Evolutionary conservation across 2,329 filamentous ascomycete genomes (phyloP).

Genomic region (Tympanopsis confertula): DNA sequence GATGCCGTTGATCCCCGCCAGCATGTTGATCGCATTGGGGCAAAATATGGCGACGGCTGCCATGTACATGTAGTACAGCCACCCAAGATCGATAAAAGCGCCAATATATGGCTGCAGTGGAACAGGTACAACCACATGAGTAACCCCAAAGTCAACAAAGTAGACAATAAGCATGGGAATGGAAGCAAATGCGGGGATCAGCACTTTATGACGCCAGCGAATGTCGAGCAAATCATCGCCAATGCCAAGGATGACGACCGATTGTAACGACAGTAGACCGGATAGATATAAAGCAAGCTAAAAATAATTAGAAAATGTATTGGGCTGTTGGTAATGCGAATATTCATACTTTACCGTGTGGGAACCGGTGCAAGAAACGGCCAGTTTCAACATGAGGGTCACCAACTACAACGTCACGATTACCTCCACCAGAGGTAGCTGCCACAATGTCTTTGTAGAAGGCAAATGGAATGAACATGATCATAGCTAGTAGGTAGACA

Average conservation of each 20-base stretch:
- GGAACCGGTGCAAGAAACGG: slow-evolving; percentile 49
- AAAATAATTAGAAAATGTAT: slow-evolving; percentile 3
- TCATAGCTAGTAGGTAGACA: slow-evolving; percentile 52
- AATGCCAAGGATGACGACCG: slow-evolving; percentile 80
- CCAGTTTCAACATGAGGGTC: slow-evolving; percentile 45
- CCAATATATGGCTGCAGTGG: slow-evolving; percentile 77
- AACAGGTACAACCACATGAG: slow-evolving; percentile 81
- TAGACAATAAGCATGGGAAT: slow-evolving; percentile 93
- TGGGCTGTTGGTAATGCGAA: not conserved
- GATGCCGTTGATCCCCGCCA: slow-evolving; percentile 98
- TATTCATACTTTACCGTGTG: not conserved
- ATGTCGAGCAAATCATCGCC: slow-evolving; percentile 97
- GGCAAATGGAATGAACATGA: slow-evolving; percentile 58
- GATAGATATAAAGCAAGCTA: slow-evolving; percentile 91
- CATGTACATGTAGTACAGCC: slow-evolving; percentile 94
- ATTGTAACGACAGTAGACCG: slow-evolving; percentile 83
- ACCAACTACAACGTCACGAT: slow-evolving; percentile 49
- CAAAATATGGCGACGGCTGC: slow-evolving; percentile 92
- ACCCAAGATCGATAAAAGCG: slow-evolving; percentile 69
- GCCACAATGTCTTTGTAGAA: slow-evolving; percentile 63
- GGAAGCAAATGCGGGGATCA: slow-evolving; percentile 87
- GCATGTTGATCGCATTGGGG: slow-evolving; percentile 96
- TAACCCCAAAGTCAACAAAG: slow-evolving; percentile 97
- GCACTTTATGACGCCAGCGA: slow-evolving; percentile 95
- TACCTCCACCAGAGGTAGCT: slow-evolving; percentile 55